Conservation (phyloP, 108 stramenopile species). For the Pseudonitzschia pungens region DNA sequence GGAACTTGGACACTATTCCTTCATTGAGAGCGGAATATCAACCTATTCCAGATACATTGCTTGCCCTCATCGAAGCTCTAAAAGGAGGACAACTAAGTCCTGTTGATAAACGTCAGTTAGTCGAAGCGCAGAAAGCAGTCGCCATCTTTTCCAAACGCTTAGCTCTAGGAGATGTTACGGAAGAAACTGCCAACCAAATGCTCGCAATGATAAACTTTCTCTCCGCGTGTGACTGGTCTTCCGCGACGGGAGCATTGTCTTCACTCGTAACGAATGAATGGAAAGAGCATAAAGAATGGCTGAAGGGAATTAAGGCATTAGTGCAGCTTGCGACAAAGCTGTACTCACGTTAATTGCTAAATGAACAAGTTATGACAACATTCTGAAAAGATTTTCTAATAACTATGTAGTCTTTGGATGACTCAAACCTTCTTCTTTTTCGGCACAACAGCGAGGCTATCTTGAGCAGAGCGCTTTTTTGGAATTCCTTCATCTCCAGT, state of each 20-base stretch:
- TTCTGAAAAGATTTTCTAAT: not conserved
- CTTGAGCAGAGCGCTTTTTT: not conserved
- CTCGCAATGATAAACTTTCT: constrained; percentile 45
- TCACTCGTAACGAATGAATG: constrained; percentile 81
- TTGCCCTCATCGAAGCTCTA: constrained; percentile 45
- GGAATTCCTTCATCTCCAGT: not conserved
- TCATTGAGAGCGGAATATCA: constrained; percentile 51
- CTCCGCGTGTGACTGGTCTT: constrained; percentile 57
- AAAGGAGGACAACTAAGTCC: constrained; percentile 39
- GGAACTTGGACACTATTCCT: constrained; percentile 51
- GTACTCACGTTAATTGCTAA: constrained; percentile 21
- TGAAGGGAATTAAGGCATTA: constrained; percentile 92
- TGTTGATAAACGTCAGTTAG: constrained; percentile 75
- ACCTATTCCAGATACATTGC: constrained; percentile 60
- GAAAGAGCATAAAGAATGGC: constrained; percentile 94
- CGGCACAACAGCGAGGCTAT: constrained; percentile 8
- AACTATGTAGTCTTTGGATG: not conserved
- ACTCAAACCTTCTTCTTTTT: not conserved
- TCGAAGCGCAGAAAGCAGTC: constrained; percentile 77
- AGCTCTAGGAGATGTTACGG: constrained; percentile 60
- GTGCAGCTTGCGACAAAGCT: constrained; percentile 84
- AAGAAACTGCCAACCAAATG: constrained; percentile 56
- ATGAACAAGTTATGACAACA: not conserved
- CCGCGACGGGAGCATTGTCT: constrained; percentile 69
- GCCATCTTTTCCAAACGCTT: constrained; percentile 73